These are phyloP conservation scores for Didymellaceae sp. DNA, from an alignment of 2,329 filamentous ascomycete species.

Conservation along the genomic window DNA sequence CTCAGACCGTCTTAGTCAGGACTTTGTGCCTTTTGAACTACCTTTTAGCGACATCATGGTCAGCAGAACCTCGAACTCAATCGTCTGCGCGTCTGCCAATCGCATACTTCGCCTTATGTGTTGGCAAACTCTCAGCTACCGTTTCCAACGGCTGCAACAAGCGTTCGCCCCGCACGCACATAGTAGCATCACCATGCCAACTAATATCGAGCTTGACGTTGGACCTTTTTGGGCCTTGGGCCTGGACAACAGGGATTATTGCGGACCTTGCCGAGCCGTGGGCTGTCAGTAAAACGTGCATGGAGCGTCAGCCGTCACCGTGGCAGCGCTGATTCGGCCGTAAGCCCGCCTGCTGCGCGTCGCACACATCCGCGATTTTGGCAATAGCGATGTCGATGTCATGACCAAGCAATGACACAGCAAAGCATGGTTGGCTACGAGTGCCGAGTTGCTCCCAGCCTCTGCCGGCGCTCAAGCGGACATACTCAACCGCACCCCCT, in stretches of 20 bases:
- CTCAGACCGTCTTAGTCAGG: too few relatives aligned
- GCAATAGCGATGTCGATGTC: too few relatives aligned
- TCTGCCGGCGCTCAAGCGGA: not conserved
- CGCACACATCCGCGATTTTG: too few relatives aligned
- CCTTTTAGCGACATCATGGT: too few relatives aligned
- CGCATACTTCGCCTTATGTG: not conserved
- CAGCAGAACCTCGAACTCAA: too few relatives aligned
- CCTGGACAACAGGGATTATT: conserved; percentile 1
- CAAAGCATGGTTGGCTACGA: not conserved
- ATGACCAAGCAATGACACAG: too few relatives aligned
- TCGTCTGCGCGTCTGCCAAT: not conserved
- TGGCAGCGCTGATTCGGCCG: too few relatives aligned
- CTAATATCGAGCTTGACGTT: conserved; percentile 6
- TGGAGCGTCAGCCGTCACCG: not conserved
- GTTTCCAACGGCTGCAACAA: conserved; percentile 5
- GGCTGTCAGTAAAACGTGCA: conserved; percentile 6
- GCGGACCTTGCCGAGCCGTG: conserved; percentile 14
- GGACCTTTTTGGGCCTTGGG: conserved; percentile 8
- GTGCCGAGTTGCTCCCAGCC: not conserved
- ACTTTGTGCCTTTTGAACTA: too few relatives aligned
- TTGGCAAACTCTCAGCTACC: conserved; percentile 5
- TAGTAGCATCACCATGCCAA: conserved; percentile 1
- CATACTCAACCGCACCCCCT: not conserved
- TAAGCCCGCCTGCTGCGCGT: too few relatives aligned
- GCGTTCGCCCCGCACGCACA: conserved; percentile 9